phyloP scores from a whole-genome alignment of 441 rosid genomes.

The Erodium texanum region DNA sequence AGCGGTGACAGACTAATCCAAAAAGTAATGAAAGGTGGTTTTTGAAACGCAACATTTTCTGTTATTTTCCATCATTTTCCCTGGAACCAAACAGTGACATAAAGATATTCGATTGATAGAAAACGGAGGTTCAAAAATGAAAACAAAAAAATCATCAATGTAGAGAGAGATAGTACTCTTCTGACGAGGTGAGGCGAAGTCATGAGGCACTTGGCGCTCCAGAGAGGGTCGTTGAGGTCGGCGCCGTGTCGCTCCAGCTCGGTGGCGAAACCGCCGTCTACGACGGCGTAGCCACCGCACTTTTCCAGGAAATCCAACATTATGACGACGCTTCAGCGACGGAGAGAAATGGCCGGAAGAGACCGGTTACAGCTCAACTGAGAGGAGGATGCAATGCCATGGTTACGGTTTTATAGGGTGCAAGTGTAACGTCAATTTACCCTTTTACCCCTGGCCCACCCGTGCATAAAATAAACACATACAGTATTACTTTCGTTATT shows the following conservation, averaged over 20 bases:
- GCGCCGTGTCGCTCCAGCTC: constrained; percentile 85
- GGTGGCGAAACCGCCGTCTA: constrained; percentile 93
- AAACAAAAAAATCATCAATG: background rate
- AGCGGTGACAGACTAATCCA: background rate
- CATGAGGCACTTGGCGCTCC: constrained; percentile 89
- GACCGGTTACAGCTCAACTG: too few species aligned
- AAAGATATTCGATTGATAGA: too few species aligned
- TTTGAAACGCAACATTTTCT: too few species aligned
- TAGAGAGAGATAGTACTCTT: constrained; percentile 30
- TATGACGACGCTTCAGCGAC: constrained; percentile 19
- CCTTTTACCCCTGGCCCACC: too few species aligned
- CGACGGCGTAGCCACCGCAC: constrained; percentile 66
- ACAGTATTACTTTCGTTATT: too few species aligned
- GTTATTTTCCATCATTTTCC: background rate
- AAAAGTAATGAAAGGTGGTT: background rate
- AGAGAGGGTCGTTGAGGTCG: constrained; percentile 79
- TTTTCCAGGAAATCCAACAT: constrained; percentile 49
- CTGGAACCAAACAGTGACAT: background rate
- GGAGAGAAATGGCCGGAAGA: background rate
- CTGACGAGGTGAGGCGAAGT: constrained; percentile 72
- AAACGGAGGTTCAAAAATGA: background rate
- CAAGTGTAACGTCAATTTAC: too few species aligned
- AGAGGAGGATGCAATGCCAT: background rate
- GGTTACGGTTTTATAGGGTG: too few species aligned
- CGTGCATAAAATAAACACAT: too few species aligned